These are phyloP conservation scores for Barnettozyma siamensis DNA, from an alignment of 805 yeast species.

Conservation along the genomic window DNA sequence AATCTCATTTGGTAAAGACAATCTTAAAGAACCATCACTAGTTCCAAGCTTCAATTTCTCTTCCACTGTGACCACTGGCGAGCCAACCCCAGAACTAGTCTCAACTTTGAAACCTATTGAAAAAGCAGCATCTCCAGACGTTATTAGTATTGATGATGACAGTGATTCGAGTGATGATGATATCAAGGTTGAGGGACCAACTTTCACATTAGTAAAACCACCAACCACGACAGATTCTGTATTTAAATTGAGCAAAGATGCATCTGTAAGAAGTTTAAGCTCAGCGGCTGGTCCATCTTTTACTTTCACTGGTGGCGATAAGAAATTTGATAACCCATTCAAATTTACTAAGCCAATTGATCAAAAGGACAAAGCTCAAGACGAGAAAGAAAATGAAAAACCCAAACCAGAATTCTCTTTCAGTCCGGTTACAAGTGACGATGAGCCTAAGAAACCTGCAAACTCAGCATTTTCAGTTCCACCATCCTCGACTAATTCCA, in stretches of 20 bases:
- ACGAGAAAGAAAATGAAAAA: conserved; percentile 6
- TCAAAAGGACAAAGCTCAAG: conserved; percentile 2
- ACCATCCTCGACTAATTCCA: neutral
- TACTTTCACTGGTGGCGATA: conserved; percentile 30
- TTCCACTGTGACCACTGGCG: neutral
- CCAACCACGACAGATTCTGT: conserved; percentile 48
- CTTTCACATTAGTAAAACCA: conserved; percentile 42
- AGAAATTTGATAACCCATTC: conserved; percentile 28
- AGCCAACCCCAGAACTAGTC: neutral
- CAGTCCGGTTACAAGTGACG: conserved; percentile 1
- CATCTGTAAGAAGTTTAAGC: conserved; percentile 18
- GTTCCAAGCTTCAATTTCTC: conserved; percentile 6
- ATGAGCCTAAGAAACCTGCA: conserved; percentile 3
- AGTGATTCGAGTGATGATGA: conserved; percentile 47
- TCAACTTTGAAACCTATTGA: neutral
- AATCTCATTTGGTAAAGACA: conserved; percentile 1
- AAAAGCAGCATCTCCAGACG: conserved; percentile 10
- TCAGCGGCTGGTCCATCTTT: conserved; percentile 36
- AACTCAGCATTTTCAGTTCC: conserved; percentile 26
- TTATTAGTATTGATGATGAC: conserved; percentile 13
- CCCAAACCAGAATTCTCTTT: conserved; percentile 7
- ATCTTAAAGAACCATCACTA: neutral
- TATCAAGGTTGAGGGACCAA: conserved; percentile 68
- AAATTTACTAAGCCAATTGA: conserved; percentile 20
- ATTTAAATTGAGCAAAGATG: conserved; percentile 36